Evolutionary conservation across 140 eudicot species (phyloP), one percentile per base, ranked within the genome.

Genomic region (Cichorium intybus): DNA sequence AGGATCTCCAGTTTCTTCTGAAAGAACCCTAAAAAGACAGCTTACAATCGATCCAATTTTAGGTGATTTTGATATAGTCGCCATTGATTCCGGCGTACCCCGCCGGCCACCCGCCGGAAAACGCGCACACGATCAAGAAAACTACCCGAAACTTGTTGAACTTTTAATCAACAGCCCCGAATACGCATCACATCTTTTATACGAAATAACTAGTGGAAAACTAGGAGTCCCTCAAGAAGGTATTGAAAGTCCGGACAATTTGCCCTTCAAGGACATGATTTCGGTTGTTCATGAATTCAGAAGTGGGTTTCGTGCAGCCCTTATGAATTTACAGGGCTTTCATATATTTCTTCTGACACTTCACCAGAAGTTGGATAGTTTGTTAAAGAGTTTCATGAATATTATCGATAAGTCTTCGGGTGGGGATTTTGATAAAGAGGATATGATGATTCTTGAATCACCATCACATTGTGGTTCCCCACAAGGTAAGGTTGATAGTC

Each of bases 91-190:
- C 62, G 95, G 89, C 65, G 99, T 93, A 41, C 97, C 99, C 63
- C 94, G 99, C 34, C 85, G 94, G 39, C 99, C 99, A 34, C 99
- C 99, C 33, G 99, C 94, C 61, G 90, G 88, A 29, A 93, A 89
- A 74, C 97, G 95, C 43, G 72, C 86, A 78, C 82, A 77, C 63
- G 99, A 93, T 75, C 99, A 84, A 47, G 80, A 72, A 74, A 89
- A 74, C 66, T 93, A 93, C 70, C 99, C 99, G 7, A 86, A 84
- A 77, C 78, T 93, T 27, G 97, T 93, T 72, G 99, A 89, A 80
- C 90, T 93, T 37, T 83, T 93, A 54, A 85, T 93, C 69, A 88
- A 93, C 73, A 88, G 95, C 73, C 81, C 88, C 21, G 95, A 79
- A 26, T 93, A 88, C 64, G 90, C 99, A 27, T 82, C 99, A 56